Evolutionary conservation across 148 eudicot genomes (phyloP), one percentile per base, ranked within the genome.

Genomic region (Spergularia marina): DNA sequence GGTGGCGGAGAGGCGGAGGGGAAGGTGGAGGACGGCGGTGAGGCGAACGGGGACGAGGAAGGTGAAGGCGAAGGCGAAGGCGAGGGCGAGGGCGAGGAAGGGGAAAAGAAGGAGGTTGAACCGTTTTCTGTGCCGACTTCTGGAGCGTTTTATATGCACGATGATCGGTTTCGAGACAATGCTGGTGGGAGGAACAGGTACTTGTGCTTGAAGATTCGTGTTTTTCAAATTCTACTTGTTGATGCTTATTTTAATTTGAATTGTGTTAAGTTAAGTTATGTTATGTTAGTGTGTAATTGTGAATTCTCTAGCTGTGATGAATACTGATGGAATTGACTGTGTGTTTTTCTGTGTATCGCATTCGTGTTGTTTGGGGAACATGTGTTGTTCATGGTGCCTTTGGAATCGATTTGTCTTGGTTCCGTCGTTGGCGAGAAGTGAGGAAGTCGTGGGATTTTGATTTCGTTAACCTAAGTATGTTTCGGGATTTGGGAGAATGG

Each of bases 141-240:
- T 0, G 99, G 99, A 40, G 97, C 99, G 4, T 95, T 95, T 74
- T 95, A 95, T 77, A 95, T 95, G 99, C 97, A 95, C 25, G 99
- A 95, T 84, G 99, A 95, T 78, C 84, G 98, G 65, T 92, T 95
- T 74, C 77, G 90, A 18, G 92, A 85, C 78, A 88, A 69, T 82
- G 84, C 84, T 23, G 89, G 82, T 64, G 96, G 97, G 47, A 81
- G 94, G 65, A 40, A 94, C 81, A 94, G 98, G 98, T 91, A 85
- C 13, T 68, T 67, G 66, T n/a, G 74, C 12, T 53, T 20, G 53
- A 17, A 15, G 51, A 7, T 7, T 65, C 0, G 17, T 17, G 2
- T 65, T 17, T 23, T 40, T 4, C 23, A 5, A 18, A 4, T 7
- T 40, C 8, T 39, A 17, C 12, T 39, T 65, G 34, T 68, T 17